Base-by-base conservation (phyloP, 805 yeast genomes). In the Lachancea sp. region DNA sequence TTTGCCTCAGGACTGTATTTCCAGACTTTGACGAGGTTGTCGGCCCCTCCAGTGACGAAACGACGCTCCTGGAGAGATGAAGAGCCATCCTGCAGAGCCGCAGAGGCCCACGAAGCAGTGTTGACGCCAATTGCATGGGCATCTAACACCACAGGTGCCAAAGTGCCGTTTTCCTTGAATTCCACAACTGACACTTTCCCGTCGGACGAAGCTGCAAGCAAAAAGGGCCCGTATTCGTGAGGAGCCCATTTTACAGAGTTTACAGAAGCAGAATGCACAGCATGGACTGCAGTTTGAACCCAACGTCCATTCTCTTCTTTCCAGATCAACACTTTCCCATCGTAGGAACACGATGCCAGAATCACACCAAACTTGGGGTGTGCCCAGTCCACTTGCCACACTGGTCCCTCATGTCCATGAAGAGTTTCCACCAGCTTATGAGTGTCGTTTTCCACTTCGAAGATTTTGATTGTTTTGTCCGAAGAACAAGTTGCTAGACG, bases 301-400 rank as follows among this genome's bases (percentile, higher is more conserved):
- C 98, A 93, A 56, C 75, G 78, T 38, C 85, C 88, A 42, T 84
- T 81, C 56, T 88, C 96, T 67, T 91, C 96, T 60, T 87, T 84
- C 99, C 99, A 93, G 57, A 93, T 81, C 49, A 90, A 70, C 15
- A 87, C 97, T 59, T 85, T 85, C 44, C 99, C 99, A 62, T 93
- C 97, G 61, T 88, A 93, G 1, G 96, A 88, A 56, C 95, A 87
- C 20, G 95, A 84, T 1, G 99, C 99, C 52, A 93, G 73, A 51
- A 91, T 87, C 12, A 88, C 83, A 33, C 99, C 99, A 61, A 91
- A 93, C 65, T 91, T 91, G 27, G 99, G 99, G 63, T 93, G 99
- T 2, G 98, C 98, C 99, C 99, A 93, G 44, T 87, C 79, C 17
- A 89, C 95, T 69, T 91, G 96, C 99, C 99, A 93, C 39, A 93